phyloP scores from a whole-genome alignment of 805 yeast genomes.

The Zygoascus bituminiphila region DNA sequence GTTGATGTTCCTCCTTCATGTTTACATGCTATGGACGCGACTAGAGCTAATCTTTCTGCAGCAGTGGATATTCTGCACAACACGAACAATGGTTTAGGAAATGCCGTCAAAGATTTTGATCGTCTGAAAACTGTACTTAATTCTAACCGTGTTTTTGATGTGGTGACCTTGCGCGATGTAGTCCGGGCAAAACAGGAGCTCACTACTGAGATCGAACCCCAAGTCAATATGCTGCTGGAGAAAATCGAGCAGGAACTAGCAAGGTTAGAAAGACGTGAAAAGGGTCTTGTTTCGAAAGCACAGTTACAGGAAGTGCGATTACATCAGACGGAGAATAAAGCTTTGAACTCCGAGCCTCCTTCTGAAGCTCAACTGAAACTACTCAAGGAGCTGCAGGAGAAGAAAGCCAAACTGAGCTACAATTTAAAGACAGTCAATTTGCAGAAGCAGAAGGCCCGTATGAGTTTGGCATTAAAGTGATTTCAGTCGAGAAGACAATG shows the following conservation, averaged over 20 bases:
- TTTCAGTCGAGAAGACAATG: too few species aligned
- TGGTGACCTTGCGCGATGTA: constrained; percentile 24
- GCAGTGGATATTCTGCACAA: constrained; percentile 5
- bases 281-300: constrained; percentile 20
- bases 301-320: constrained; percentile 24
- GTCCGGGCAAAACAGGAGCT: constrained; percentile 17
- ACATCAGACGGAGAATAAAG: constrained; percentile 8
- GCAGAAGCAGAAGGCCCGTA: constrained; percentile 17
- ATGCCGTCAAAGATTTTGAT: constrained; percentile 16
- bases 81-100: constrained; percentile 5
- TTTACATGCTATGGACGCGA: background rate
- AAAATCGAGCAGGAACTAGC: constrained; percentile 20
- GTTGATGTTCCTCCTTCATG: too few species aligned
- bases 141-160: constrained; percentile 23
- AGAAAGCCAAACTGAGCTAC: constrained; percentile 17
- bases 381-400: constrained; percentile 16
- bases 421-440: constrained; percentile 18
- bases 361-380: constrained; percentile 11
- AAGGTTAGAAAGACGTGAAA: constrained; percentile 22
- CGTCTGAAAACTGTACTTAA: constrained; percentile 18
- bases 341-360: constrained; percentile 7
- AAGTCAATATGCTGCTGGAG: constrained; percentile 18
- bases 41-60: background rate
- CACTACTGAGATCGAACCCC: constrained; percentile 25
- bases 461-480: constrained; percentile 14